These are phyloP conservation scores for Xenoacremonium recifei DNA, from an alignment of 2,329 filamentous ascomycete genomes.

Conservation along the genomic window DNA sequence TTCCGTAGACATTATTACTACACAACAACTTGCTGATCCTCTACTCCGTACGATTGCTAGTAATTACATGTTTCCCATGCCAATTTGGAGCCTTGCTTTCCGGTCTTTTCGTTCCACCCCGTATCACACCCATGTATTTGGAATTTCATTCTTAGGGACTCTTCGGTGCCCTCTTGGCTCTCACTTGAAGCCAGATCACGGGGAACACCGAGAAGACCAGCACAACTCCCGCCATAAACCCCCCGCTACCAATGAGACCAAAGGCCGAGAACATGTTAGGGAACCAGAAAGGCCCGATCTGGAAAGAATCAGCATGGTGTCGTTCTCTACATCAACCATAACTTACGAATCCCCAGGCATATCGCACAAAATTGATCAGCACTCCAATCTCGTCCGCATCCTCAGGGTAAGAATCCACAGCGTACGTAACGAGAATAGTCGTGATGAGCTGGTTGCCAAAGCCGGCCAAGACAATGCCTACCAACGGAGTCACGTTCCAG, in stretches of 20 bases:
- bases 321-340: not conserved
- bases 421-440: conserved; percentile 6
- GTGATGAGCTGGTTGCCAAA: conserved; percentile 8
- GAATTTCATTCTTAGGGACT: too few relatives aligned
- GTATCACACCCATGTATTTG: too few relatives aligned
- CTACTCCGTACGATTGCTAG: too few relatives aligned
- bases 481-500: conserved; percentile 7
- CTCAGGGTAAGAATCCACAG: conserved; percentile 4
- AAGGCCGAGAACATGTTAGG: not conserved
- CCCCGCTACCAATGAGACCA: not conserved
- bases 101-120: too few relatives aligned
- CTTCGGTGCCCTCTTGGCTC: not conserved
- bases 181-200: not conserved
- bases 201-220: not conserved
- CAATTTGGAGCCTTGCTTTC: too few relatives aligned
- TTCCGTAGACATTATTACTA: too few relatives aligned
- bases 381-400: conserved; percentile 6
- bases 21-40: too few relatives aligned
- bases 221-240: not conserved
- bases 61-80: too few relatives aligned
- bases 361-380: conserved; percentile 5
- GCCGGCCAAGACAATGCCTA: conserved; percentile 3
- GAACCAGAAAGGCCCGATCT: not conserved
- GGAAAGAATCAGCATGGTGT: not conserved
- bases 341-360: conserved; percentile 5